Conservation (phyloP, 1,284 basidiomycete genomes). For the Meira nashicola region DNA sequence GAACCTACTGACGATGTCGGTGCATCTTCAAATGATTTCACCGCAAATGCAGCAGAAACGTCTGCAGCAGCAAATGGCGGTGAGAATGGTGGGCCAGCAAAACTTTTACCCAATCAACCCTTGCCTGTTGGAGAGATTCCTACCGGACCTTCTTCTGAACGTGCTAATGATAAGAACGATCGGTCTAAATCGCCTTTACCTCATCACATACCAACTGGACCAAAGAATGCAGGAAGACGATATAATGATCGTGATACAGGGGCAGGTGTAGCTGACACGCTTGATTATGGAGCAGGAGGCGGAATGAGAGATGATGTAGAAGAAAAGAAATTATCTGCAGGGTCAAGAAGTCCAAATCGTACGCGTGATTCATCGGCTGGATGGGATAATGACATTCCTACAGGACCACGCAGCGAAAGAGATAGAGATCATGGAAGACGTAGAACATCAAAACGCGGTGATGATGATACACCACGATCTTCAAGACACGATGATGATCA, state of each 20-base stretch:
- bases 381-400: no score
- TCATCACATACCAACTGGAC: conserved; percentile 31
- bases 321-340: background rate
- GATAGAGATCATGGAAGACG: background rate
- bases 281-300: conserved; percentile 39
- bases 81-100: background rate
- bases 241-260: conserved; percentile 49
- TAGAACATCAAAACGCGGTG: background rate
- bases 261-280: conserved; percentile 33
- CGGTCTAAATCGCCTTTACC: conserved; percentile 18
- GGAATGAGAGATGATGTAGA: background rate
- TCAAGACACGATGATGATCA: background rate
- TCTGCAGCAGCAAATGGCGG: background rate
- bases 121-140: conserved; percentile 11
- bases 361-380: no score
- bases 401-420: no score
- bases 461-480: no score
- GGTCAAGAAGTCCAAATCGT: background rate
- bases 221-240: conserved; percentile 33
- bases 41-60: background rate
- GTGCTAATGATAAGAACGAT: conserved; percentile 3
- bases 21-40: background rate
- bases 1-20: background rate
- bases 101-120: conserved; percentile 14
- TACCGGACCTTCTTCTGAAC: background rate